A percentile compares a stretch with the other conserved stretches of the same genome.
phyloP scores from a whole-genome alignment of 805 yeast species.

The Starmerella lactis-condensi region DNA sequence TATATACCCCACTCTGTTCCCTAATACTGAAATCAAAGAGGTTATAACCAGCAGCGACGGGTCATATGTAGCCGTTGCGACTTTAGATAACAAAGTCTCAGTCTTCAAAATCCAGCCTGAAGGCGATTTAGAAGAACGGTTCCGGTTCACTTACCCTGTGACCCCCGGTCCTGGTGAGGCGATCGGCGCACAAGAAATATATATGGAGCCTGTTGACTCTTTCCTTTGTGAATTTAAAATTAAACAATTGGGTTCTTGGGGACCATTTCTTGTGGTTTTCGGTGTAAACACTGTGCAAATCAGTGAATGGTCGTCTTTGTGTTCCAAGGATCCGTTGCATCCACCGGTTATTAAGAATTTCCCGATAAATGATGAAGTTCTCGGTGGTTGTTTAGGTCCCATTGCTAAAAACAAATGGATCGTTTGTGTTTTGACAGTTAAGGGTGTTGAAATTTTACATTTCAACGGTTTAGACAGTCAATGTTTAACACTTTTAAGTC shows the following conservation, averaged over 20 bases:
- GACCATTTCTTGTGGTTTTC: slow-evolving; percentile 7
- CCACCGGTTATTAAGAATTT: slow-evolving; percentile 5
- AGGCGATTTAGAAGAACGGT: slow-evolving; percentile 14
- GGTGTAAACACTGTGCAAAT: slow-evolving; percentile 6
- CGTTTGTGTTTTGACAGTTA: slow-evolving; percentile 1
- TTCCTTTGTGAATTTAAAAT: no score
- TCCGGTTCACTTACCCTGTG: slow-evolving; percentile 5
- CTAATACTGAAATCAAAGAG: slow-evolving; percentile 6
- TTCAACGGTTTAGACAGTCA: no score
- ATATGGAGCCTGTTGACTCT: slow-evolving; percentile 15
- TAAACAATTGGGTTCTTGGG: slow-evolving; percentile 5
- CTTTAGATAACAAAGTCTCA: slow-evolving; percentile 10
- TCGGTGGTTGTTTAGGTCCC: neutral
- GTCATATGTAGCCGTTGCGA: slow-evolving; percentile 8
- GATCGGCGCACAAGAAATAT: slow-evolving; percentile 22
- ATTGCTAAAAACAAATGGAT: slow-evolving; percentile 2
- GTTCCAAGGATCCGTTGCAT: slow-evolving; percentile 20
- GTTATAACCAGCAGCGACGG: slow-evolving; percentile 9
- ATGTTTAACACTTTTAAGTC: no score
- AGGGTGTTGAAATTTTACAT: no score
- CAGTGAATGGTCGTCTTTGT: slow-evolving; percentile 13
- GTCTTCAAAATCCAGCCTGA: slow-evolving; percentile 10
- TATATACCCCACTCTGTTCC: slow-evolving; percentile 12
- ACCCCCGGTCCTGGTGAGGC: slow-evolving; percentile 27
- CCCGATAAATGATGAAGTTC: neutral